Conservation (phyloP, 768 basidiomycete genomes). For the Candolleomyces eurysporus region DNA sequence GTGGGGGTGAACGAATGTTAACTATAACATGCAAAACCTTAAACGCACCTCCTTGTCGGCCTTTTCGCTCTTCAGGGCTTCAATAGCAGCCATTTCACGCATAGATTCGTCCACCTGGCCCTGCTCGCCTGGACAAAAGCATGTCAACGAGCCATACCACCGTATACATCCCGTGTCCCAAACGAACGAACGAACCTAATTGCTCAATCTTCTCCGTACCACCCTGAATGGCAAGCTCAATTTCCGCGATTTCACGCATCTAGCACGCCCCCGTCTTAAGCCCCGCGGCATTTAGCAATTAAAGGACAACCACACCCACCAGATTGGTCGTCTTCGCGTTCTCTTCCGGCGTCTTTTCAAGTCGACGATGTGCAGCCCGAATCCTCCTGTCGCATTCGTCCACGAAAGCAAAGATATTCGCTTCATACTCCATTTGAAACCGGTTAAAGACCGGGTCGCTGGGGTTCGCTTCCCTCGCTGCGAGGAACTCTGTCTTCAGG, state of each 20-base stretch:
- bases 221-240: constrained; percentile 97
- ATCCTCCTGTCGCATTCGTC: constrained; percentile 98
- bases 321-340: constrained; percentile 98
- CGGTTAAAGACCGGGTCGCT: constrained; percentile 78
- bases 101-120: constrained; percentile 99
- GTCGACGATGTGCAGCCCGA: constrained; percentile 84
- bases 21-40: constrained; percentile 11
- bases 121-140: constrained; percentile 70
- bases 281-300: constrained; percentile 4
- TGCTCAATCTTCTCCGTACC: constrained; percentile 98
- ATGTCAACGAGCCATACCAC: constrained; percentile 1
- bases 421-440: constrained; percentile 95
- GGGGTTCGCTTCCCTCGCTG: constrained; percentile 73
- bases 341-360: constrained; percentile 99
- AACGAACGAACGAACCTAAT: constrained; percentile 53
- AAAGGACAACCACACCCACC: constrained; percentile 39
- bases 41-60: constrained; percentile 83
- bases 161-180: constrained; percentile 10
- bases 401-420: constrained; percentile 93
- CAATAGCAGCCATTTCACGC: constrained; percentile 95
- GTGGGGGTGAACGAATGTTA: no score
- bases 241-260: constrained; percentile 99
- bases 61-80: constrained; percentile 96
- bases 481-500: constrained; percentile 85
- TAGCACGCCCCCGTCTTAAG: constrained; percentile 24